Conservation (phyloP, 139 green algal genomes). For the Picochlorum sp. region DNA sequence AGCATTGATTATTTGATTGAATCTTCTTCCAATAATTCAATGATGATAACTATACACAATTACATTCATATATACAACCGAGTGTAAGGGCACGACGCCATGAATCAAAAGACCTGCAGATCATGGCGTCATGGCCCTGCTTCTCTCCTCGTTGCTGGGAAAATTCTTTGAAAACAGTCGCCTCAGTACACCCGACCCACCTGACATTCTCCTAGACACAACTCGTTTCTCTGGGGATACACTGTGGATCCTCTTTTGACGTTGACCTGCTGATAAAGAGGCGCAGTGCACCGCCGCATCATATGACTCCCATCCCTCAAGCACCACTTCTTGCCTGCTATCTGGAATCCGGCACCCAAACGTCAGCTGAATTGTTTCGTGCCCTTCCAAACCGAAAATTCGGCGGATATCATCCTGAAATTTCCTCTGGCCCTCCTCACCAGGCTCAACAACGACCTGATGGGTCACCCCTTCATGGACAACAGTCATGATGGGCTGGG, state of each 20-base stretch:
- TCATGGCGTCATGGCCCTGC: too few species aligned
- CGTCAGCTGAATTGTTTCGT: slow-evolving; percentile 22
- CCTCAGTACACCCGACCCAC: background rate
- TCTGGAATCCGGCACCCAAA: slow-evolving; percentile 29
- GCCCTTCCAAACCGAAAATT: slow-evolving; percentile 18
- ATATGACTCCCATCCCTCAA: slow-evolving; percentile 28
- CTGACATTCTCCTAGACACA: background rate
- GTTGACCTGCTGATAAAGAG: slow-evolving; percentile 15
- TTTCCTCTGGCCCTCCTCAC: slow-evolving; percentile 7
- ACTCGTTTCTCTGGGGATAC: background rate
- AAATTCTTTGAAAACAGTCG: slow-evolving; percentile 11
- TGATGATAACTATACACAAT: background rate
- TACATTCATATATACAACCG: background rate
- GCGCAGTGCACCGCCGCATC: slow-evolving; percentile 34
- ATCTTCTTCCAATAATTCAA: background rate
- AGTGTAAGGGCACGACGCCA: too few species aligned
- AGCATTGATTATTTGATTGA: background rate
- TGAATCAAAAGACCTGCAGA: too few species aligned
- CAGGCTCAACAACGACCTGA: slow-evolving; percentile 20
- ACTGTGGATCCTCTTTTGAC: background rate
- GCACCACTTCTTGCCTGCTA: slow-evolving; percentile 16
- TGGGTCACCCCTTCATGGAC: slow-evolving; percentile 15
- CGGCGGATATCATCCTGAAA: slow-evolving; percentile 22
- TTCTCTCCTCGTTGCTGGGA: background rate
- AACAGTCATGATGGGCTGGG: slow-evolving; percentile 27